A percentile compares a stretch with the other conserved stretches of the same genome.
Evolutionary conservation across 306 rosid species (phyloP).

Genomic region (Coriaria nepalensis): DNA sequence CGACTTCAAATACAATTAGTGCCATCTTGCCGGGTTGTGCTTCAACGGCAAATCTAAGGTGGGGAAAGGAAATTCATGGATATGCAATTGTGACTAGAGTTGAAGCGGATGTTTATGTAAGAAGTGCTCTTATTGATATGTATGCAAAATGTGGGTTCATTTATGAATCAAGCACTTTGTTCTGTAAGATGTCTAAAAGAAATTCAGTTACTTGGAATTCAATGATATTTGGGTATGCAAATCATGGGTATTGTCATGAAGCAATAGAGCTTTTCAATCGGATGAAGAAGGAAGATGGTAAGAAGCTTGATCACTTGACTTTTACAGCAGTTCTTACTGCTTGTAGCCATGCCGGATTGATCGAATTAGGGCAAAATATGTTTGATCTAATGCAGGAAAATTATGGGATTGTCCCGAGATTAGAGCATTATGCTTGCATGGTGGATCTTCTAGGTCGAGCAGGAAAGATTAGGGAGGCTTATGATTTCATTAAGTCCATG

Average conservation of each 20-base stretch:
- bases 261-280: slow-evolving; percentile 63
- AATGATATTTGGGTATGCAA: slow-evolving; percentile 75
- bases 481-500: slow-evolving; percentile 49
- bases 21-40: slow-evolving; percentile 72
- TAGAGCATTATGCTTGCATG: slow-evolving; percentile 79
- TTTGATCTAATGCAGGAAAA: slow-evolving; percentile 59
- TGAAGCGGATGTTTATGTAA: slow-evolving; percentile 53
- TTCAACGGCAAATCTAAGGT: slow-evolving; percentile 31
- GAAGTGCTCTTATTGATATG: slow-evolving; percentile 87
- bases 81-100: slow-evolving; percentile 43
- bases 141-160: slow-evolving; percentile 84
- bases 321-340: slow-evolving; percentile 65
- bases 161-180: slow-evolving; percentile 43
- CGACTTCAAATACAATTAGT: slow-evolving; percentile 75
- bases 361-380: slow-evolving; percentile 45
- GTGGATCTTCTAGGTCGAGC: slow-evolving; percentile 75
- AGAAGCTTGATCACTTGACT: slow-evolving; percentile 57
- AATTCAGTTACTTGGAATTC: slow-evolving; percentile 74
- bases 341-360: slow-evolving; percentile 57
- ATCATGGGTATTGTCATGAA: slow-evolving; percentile 55
- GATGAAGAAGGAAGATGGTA: slow-evolving; percentile 36
- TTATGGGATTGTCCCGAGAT: slow-evolving; percentile 47
- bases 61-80: slow-evolving; percentile 69
- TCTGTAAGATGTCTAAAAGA: slow-evolving; percentile 41
- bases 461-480: slow-evolving; percentile 46